A percentile compares a stretch with the other conserved stretches of the same genome.
Conservation (phyloP, 2,329 filamentous ascomycete genomes). For the Sclerotinia borealis region DNA sequence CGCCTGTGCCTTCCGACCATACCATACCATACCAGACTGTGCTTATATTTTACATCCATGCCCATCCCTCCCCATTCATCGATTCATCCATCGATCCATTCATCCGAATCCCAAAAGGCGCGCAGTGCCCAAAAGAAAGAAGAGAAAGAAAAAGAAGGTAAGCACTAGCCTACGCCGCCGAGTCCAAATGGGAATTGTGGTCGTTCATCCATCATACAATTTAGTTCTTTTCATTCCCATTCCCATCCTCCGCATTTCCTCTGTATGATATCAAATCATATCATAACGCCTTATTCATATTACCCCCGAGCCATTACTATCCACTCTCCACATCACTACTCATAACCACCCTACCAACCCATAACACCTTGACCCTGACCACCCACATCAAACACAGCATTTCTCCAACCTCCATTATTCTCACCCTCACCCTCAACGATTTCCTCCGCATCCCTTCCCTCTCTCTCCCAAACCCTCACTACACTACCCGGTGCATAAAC, state of each 20-base stretch:
- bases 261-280: not conserved
- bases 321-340: too few relatives aligned
- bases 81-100: too few relatives aligned
- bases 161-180: not conserved
- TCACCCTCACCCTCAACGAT: constrained; percentile 63
- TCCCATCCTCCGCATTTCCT: not conserved
- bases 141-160: not conserved
- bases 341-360: not conserved
- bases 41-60: not conserved
- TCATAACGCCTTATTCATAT: not conserved
- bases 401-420: constrained; percentile 59
- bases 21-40: not conserved
- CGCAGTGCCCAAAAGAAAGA: not conserved
- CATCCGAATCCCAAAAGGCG: not conserved
- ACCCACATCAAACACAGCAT: not conserved
- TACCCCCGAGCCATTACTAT: not conserved
- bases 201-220: constrained; percentile 1
- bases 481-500: constrained; percentile 86
- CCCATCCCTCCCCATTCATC: too few relatives aligned
- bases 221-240: too few relatives aligned
- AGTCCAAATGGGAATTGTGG: not conserved
- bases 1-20: not conserved
- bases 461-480: constrained; percentile 82
- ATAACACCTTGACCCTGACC: not conserved
- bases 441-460: constrained; percentile 64